Percentiles rank a stretch among this genome's conserved stretches.
Conservation (phyloP, 2,329 filamentous ascomycete species). For the Fusarium sp. region DNA sequence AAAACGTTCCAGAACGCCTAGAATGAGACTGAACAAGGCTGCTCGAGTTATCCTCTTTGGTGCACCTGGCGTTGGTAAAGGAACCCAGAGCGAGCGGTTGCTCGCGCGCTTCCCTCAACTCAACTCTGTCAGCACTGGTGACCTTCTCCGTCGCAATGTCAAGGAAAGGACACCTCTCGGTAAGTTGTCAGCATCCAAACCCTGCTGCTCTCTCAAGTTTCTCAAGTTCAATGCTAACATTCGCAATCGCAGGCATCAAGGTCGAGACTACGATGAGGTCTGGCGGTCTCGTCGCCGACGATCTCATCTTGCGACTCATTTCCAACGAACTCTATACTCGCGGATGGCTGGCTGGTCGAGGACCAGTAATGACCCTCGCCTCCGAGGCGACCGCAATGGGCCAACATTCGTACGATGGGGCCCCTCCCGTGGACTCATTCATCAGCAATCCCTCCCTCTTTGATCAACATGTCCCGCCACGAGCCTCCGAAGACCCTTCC, state of each 20-base stretch:
- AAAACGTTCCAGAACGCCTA: slow-evolving; percentile 37
- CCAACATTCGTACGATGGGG: slow-evolving; percentile 48
- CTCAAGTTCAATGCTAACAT: slow-evolving; percentile 17
- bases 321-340: slow-evolving; percentile 86
- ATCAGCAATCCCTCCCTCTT: slow-evolving; percentile 52
- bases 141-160: slow-evolving; percentile 92
- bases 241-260: slow-evolving; percentile 76
- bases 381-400: slow-evolving; percentile 54
- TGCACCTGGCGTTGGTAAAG: slow-evolving; percentile 96
- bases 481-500: slow-evolving; percentile 73
- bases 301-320: slow-evolving; percentile 91
- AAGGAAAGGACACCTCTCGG: slow-evolving; percentile 86
- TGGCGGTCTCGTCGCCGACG: slow-evolving; percentile 90
- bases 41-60: slow-evolving; percentile 95
- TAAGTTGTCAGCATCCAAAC: slow-evolving; percentile 53
- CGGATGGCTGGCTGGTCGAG: slow-evolving; percentile 77
- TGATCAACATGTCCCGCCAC: slow-evolving; percentile 51
- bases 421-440: slow-evolving; percentile 51
- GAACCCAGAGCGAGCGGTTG: slow-evolving; percentile 91
- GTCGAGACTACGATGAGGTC: slow-evolving; percentile 89
- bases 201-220: neutral
- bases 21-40: slow-evolving; percentile 78
- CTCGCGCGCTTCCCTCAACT: slow-evolving; percentile 89
- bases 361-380: slow-evolving; percentile 63
- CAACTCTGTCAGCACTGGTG: slow-evolving; percentile 91